These are phyloP conservation scores for Aspergillus carlsbadensis DNA, from an alignment of 495 filamentous ascomycete species.

Conservation along the genomic window DNA sequence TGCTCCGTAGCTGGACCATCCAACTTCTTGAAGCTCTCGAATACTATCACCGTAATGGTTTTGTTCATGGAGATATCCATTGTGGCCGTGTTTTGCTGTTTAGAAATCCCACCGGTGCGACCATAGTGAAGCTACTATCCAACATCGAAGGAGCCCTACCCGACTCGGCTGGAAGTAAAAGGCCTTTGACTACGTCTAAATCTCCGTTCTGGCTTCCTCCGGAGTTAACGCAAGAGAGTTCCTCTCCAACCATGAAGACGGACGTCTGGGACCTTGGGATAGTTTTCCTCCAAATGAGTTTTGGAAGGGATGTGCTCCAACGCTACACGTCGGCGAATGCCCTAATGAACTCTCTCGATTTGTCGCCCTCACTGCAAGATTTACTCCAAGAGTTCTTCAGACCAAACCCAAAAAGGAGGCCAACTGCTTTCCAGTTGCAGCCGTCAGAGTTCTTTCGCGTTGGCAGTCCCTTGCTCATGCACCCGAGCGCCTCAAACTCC, in stretches of 20 bases:
- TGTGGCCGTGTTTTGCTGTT: constrained; percentile 71
- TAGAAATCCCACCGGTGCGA: constrained; percentile 36
- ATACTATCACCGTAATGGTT: constrained; percentile 77
- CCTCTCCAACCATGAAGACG: constrained; percentile 70
- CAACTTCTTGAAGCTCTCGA: constrained; percentile 89
- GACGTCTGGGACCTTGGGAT: constrained; percentile 95
- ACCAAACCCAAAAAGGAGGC: constrained; percentile 75
- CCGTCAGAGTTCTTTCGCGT: constrained; percentile 82
- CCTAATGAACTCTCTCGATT: constrained; percentile 58
- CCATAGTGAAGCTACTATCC: constrained; percentile 45
- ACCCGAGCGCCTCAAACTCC: constrained; percentile 37
- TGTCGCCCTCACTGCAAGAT: constrained; percentile 75
- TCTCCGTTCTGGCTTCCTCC: constrained; percentile 83
- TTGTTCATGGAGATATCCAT: constrained; percentile 78
- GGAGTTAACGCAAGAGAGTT: constrained; percentile 63
- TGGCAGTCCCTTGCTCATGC: constrained; percentile 47
- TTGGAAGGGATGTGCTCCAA: constrained; percentile 72
- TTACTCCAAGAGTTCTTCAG: constrained; percentile 81
- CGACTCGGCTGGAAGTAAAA: constrained; percentile 24
- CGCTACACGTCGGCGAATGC: constrained; percentile 76
- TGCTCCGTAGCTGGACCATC: constrained; percentile 79
- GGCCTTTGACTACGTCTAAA: constrained; percentile 58
- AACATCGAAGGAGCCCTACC: constrained; percentile 44
- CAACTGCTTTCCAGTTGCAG: constrained; percentile 84
- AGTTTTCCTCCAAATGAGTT: constrained; percentile 89